A percentile compares a stretch with the other conserved stretches of the same genome.
Conservation (phyloP, 495 filamentous ascomycete genomes). For the Pyronema omphalodes region DNA sequence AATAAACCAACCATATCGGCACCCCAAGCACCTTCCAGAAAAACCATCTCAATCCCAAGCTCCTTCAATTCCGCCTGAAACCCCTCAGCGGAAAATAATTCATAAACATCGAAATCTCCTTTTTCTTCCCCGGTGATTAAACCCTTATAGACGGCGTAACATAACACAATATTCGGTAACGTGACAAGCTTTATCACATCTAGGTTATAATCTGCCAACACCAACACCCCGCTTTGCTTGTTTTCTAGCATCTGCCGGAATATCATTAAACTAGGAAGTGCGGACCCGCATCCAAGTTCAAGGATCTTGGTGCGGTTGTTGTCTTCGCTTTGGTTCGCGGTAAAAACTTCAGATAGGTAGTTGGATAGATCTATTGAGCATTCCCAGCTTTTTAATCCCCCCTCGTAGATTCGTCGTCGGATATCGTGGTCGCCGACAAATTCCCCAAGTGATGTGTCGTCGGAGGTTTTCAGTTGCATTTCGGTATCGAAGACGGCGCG, state of each 20-base stretch:
- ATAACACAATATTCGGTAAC: slow-evolving; percentile 68
- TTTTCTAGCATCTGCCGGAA: slow-evolving; percentile 46
- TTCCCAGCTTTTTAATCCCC: slow-evolving; percentile 99
- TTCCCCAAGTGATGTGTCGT: slow-evolving; percentile 30
- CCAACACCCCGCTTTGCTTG: background rate
- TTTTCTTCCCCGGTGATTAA: too few relatives aligned
- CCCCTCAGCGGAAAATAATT: slow-evolving; percentile 40
- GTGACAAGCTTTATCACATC: slow-evolving; percentile 73
- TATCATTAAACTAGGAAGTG: slow-evolving; percentile 59
- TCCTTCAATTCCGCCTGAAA: slow-evolving; percentile 43
- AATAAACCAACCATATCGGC: slow-evolving; percentile 43
- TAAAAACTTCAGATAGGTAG: slow-evolving; percentile 38
- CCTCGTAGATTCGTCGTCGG: slow-evolving; percentile 81
- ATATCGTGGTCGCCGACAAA: slow-evolving; percentile 61
- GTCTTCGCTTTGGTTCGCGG: too few relatives aligned
- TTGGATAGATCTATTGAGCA: slow-evolving; percentile 75
- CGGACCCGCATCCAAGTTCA: slow-evolving; percentile 87
- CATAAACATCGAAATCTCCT: background rate
- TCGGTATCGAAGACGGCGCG: slow-evolving; percentile 87
- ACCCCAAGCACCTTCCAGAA: slow-evolving; percentile 77
- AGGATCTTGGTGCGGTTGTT: slow-evolving; percentile 24
- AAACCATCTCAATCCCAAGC: slow-evolving; percentile 42
- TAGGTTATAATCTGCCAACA: slow-evolving; percentile 74
- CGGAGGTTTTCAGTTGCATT: slow-evolving; percentile 85
- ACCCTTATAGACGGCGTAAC: slow-evolving; percentile 39